Evolutionary conservation across 257 asterid species (phyloP).

Genomic region (Solanum medicagineum): DNA sequence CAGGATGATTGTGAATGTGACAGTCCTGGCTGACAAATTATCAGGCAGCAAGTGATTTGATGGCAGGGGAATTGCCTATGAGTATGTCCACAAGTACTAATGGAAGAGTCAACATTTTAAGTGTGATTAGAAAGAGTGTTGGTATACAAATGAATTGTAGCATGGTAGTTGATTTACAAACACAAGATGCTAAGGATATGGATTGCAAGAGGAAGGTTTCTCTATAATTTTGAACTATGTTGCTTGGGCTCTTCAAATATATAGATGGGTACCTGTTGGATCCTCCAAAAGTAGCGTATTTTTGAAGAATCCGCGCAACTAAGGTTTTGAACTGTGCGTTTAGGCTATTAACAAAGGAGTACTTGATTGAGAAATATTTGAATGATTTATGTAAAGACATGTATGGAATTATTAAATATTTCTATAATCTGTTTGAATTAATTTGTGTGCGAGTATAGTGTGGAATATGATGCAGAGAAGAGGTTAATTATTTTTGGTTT

Average conservation of each 20-base stretch:
- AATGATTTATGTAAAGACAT: not conserved
- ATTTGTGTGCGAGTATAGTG: not conserved
- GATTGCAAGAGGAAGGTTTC: conserved; percentile 10
- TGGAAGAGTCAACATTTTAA: conserved; percentile 8
- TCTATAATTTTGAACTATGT: not conserved
- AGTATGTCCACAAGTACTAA: not conserved
- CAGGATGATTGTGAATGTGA: conserved; percentile 5
- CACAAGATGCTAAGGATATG: conserved; percentile 2
- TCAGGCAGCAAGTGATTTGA: not conserved
- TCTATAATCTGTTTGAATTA: not conserved
- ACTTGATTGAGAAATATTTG: not conserved
- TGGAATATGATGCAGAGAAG: not conserved
- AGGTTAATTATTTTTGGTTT: not conserved
- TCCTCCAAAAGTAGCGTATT: no score
- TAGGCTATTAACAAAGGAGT: not conserved
- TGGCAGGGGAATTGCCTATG: conserved; percentile 5
- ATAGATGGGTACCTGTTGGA: no score
- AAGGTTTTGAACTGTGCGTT: no score
- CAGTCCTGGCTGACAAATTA: conserved; percentile 1
- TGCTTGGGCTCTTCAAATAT: no score
- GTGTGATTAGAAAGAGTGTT: conserved; percentile 6
- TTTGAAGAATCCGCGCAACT: no score
- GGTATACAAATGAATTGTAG: conserved; percentile 11
- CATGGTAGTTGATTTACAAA: conserved; percentile 2
- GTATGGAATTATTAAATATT: not conserved